Evolutionary conservation across 768 basidiomycete species (phyloP), one percentile per base, ranked within the genome.

Genomic region (Lactarius quietus): DNA sequence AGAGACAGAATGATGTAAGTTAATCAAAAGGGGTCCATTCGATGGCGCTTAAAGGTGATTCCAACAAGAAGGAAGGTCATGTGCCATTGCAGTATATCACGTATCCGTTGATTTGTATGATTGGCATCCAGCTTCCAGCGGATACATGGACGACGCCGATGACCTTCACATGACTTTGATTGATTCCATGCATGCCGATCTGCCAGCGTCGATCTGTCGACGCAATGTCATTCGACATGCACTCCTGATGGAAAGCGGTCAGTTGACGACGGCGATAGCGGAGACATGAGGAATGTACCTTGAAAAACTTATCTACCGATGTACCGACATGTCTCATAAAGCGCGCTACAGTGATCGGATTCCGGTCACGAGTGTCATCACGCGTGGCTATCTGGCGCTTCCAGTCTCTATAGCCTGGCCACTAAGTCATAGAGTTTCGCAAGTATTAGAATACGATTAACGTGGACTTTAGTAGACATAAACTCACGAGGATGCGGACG

Each of bases 111-210:
- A 64, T 62, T n/a, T 67, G 66, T 0, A 67, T 26, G 41, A 67
- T 59, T 0, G 62, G 62, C 66, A 59, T 59, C 66, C 66, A 67
- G 10, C 33, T 45, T 0, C 62, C 66, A 5, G 62, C 51, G 6
- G 66, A 67, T 0, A 67, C 58, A 18, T 67, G 66, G 3, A 67
- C 28, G 1, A 53, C 62, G 3, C 66, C 66, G 12, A 67, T 59
- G 3, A 67, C 12, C 41, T 45, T 64, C 20, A 67, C 62, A 6
- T 67, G 38, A 4, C 10, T 8, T 15, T 43, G 62, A 10, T 29
- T 48, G 17, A 67, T 67, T 12, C 41, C 48, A 6, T 39, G 23
- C 6, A 39, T 26, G 10, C 62, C 62, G 3, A 67, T 64, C 39
- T 26, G 12, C 66, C 57, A 63, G 6, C 23, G 20, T 0, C 31